Conservation (phyloP, 1,284 basidiomycete genomes). For the Singerocomus inundabilis region DNA sequence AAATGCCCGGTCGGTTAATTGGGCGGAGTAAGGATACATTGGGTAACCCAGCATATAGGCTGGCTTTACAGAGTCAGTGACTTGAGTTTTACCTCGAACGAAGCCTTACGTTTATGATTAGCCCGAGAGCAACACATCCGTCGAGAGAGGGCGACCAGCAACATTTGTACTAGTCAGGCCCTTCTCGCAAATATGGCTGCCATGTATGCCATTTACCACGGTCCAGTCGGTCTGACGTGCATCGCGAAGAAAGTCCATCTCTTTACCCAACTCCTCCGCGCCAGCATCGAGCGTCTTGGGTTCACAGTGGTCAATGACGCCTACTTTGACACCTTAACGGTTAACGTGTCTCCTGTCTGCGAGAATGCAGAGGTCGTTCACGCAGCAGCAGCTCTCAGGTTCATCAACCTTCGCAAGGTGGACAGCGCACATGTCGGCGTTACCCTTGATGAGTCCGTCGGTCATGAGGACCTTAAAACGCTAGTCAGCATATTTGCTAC, state of each 20-base stretch:
- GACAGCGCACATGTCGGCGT: slow-evolving; percentile 81
- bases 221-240: slow-evolving; percentile 79
- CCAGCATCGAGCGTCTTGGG: slow-evolving; percentile 69
- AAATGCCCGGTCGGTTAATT: slow-evolving; percentile 95
- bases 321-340: slow-evolving; percentile 95
- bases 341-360: slow-evolving; percentile 68
- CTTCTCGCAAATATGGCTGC: slow-evolving; percentile 96
- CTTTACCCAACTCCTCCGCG: slow-evolving; percentile 81
- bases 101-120: slow-evolving; percentile 33
- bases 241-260: slow-evolving; percentile 92
- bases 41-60: slow-evolving; percentile 86
- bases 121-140: slow-evolving; percentile 96
- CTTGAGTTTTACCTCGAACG: neutral
- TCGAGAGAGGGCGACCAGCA: slow-evolving; percentile 92
- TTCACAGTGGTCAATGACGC: slow-evolving; percentile 62
- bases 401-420: slow-evolving; percentile 85
- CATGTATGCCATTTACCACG: slow-evolving; percentile 98
- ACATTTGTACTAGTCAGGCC: slow-evolving; percentile 92
- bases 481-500: slow-evolving; percentile 83
- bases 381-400: slow-evolving; percentile 59
- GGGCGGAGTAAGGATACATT: slow-evolving; percentile 85
- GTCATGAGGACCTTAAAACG: slow-evolving; percentile 69
- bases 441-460: slow-evolving; percentile 91
- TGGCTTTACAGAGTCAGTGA: slow-evolving; percentile 89
- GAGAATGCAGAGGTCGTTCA: slow-evolving; percentile 70